Evolutionary conservation across 805 yeast species (phyloP).

Genomic region (Zygotorulaspora sp.): DNA sequence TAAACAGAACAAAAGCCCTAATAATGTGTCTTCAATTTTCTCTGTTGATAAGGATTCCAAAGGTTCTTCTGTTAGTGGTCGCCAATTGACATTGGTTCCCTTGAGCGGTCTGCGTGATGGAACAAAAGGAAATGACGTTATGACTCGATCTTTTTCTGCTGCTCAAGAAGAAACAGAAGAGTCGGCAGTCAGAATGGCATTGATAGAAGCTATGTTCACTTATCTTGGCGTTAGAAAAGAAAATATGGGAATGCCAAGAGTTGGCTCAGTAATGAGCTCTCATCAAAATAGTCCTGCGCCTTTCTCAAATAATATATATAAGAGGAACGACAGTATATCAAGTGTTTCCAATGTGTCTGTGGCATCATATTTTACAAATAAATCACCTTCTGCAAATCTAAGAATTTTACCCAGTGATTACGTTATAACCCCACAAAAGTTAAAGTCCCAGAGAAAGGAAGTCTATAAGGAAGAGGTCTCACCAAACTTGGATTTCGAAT

Average conservation of each 20-base stretch:
- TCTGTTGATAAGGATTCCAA: constrained; percentile 1
- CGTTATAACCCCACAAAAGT: constrained; percentile 17
- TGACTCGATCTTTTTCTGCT: constrained; percentile 41
- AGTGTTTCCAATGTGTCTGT: constrained; percentile 15
- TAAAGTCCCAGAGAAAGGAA: constrained; percentile 18
- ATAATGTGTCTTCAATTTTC: constrained; percentile 7
- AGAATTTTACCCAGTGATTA: constrained; percentile 28
- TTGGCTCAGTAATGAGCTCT: constrained; percentile 4
- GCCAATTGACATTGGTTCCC: constrained; percentile 1
- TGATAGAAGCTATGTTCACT: constrained; percentile 66
- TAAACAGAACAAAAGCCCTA: constrained; percentile 1
- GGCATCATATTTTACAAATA: constrained; percentile 12
- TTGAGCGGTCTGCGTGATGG: constrained; percentile 3
- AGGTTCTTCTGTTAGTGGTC: background rate
- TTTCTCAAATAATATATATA: background rate
- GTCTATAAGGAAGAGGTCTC: constrained; percentile 24
- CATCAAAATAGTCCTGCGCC: constrained; percentile 3
- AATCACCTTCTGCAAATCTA: constrained; percentile 18
- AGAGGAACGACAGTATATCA: constrained; percentile 7
- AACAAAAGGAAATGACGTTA: constrained; percentile 23
- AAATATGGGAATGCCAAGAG: constrained; percentile 24
- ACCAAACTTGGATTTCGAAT: constrained; percentile 41
- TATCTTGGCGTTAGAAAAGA: constrained; percentile 57
- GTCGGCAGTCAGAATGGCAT: constrained; percentile 53
- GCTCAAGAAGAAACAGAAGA: constrained; percentile 72